Evolutionary conservation across 2,329 filamentous ascomycete species (phyloP).

Genomic region (Amesomyces nigricolor): DNA sequence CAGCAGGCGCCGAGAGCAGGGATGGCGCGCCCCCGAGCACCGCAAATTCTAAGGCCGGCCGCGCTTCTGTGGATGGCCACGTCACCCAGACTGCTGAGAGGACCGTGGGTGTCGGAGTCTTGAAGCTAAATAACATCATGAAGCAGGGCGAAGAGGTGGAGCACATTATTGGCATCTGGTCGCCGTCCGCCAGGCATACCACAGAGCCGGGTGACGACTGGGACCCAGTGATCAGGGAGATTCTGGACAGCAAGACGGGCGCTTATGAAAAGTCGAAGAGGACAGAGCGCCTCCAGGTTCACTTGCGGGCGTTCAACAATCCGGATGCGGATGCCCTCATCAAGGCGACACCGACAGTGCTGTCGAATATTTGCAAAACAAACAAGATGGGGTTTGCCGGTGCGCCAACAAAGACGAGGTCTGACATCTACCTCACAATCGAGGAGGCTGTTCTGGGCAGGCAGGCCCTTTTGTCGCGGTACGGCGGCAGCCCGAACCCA

Average conservation of each 20-base stretch:
- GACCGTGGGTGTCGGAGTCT: slow-evolving; percentile 68
- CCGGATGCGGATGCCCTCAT: slow-evolving; percentile 75
- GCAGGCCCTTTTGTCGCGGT: slow-evolving; percentile 65
- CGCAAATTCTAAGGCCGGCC: slow-evolving; percentile 45
- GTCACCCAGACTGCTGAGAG: slow-evolving; percentile 49
- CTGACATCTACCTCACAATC: slow-evolving; percentile 91
- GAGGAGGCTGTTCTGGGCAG: slow-evolving; percentile 71
- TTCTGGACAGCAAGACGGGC: slow-evolving; percentile 69
- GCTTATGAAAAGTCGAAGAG: slow-evolving; percentile 67
- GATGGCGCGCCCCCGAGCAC: slow-evolving; percentile 50
- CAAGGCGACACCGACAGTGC: slow-evolving; percentile 77
- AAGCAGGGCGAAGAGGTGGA: slow-evolving; percentile 67
- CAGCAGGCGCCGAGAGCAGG: slow-evolving; percentile 36
- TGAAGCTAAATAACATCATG: slow-evolving; percentile 71
- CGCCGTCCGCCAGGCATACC: slow-evolving; percentile 49
- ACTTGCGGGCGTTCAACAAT: slow-evolving; percentile 70
- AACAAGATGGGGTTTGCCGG: slow-evolving; percentile 91
- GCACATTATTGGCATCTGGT: slow-evolving; percentile 72
- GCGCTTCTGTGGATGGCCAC: slow-evolving; percentile 32
- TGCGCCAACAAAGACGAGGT: slow-evolving; percentile 78
- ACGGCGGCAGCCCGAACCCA: slow-evolving; percentile 67
- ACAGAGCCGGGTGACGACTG: slow-evolving; percentile 61
- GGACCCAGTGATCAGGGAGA: slow-evolving; percentile 64
- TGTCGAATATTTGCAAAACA: slow-evolving; percentile 75
- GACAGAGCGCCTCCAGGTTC: slow-evolving; percentile 73